A percentile compares a stretch with the other conserved stretches of the same genome.
phyloP scores from a whole-genome alignment of 352 stramenopile species.

The Phytopythium aichiense region DNA sequence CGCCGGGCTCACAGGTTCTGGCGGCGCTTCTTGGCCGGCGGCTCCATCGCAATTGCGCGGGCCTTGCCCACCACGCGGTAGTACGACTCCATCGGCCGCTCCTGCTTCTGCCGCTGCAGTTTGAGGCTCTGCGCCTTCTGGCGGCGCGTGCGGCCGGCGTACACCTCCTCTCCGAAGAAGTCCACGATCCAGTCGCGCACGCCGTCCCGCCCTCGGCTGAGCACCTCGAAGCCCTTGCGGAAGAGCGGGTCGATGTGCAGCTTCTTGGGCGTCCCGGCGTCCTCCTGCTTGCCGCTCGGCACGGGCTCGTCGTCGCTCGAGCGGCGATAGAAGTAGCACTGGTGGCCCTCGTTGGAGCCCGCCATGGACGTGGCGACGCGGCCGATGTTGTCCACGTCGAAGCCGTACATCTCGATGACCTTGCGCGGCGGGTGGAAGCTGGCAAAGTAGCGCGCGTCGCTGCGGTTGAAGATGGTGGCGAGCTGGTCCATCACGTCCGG shows the following conservation, averaged over 20 bases:
- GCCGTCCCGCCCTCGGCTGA: constrained; percentile 67
- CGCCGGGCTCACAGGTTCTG: constrained; percentile 3
- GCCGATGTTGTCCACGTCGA: constrained; percentile 88
- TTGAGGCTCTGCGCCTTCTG: constrained; percentile 46
- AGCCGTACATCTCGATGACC: constrained; percentile 92
- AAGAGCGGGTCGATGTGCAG: constrained; percentile 79
- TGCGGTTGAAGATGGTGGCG: constrained; percentile 92
- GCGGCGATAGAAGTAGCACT: constrained; percentile 95
- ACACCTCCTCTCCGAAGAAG: constrained; percentile 65
- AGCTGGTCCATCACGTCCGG: constrained; percentile 92
- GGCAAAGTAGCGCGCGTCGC: constrained; percentile 88
- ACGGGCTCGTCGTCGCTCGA: constrained; percentile 3
- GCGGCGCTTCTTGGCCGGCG: constrained; percentile 11
- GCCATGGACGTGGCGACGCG: constrained; percentile 93
- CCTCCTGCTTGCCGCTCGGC: constrained; percentile 12
- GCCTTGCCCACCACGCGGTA: constrained; percentile 67
- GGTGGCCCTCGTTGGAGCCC: constrained; percentile 95
- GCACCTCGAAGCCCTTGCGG: constrained; percentile 67
- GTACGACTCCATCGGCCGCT: constrained; percentile 72
- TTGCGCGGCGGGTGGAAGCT: constrained; percentile 93
- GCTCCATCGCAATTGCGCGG: constrained; percentile 19
- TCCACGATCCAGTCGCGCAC: constrained; percentile 70
- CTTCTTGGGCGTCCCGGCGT: constrained; percentile 12
- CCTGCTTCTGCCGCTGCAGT: constrained; percentile 24
- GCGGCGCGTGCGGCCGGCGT: constrained; percentile 59